Evolutionary conservation across 345 rosid genomes (phyloP), one percentile per base, ranked within the genome.

Genomic region (Zanthoxylum bungeanum): DNA sequence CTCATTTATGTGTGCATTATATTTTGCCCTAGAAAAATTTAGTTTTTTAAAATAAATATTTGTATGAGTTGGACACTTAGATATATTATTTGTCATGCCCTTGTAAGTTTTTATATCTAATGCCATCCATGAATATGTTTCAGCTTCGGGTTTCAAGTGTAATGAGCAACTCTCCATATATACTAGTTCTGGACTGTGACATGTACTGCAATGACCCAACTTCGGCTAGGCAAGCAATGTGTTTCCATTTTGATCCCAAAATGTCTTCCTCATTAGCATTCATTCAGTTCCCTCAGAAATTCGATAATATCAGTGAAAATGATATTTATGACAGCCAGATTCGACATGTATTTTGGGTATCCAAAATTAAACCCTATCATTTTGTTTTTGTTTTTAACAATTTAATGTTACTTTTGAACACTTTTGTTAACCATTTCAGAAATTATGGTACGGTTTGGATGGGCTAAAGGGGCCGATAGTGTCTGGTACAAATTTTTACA

Each of bases 141-240:
- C 70, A 87, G 91, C 86, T 87, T 5, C 73, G 86, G n/a, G 87
- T 85, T 9, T 87, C 91, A 0, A 84, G 79, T 4, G 30, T 77
- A 19, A 73, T 83, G 0, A 83, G 82, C 81, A 87, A 85, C 31
- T 78, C 85, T 4, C 85, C 87, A 0, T 79, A 79, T 42, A 55
- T 85, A 10, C 56, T 85, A 14, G 73, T 68, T 19, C 62, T 87
- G 12, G 89, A 87, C 47, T 82, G 87, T 40, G 91, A 87, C 80
- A 83, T 82, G 87, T 73, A 67, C 60, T 85, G 81, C 65, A 82
- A 78, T 22, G 89, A 83, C 63, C 86, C 85, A 14, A 70, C 69
- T 19, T 81, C 91, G 0, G 82, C 84, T 14, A 75, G 68, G 50
- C 83, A 81, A 57, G 89, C 87, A 9, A 75, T 83, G 77, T 85